These are phyloP conservation scores for Podospora didyma DNA, from an alignment of 495 filamentous ascomycete species.

Conservation along the genomic window DNA sequence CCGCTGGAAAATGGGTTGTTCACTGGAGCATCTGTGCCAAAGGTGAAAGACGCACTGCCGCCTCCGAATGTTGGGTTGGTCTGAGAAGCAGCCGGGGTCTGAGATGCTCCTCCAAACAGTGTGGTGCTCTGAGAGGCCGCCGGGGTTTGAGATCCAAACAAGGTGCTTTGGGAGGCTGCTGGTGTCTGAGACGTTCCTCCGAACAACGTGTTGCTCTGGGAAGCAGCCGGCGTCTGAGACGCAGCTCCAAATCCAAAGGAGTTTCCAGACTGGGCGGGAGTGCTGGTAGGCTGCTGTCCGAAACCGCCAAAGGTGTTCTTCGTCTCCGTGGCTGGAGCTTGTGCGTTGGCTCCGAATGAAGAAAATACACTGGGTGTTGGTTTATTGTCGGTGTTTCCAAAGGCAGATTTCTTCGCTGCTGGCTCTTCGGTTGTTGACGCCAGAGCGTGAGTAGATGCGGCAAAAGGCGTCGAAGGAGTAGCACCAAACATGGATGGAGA, in stretches of 20 bases:
- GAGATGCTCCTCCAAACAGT: conserved; percentile 13
- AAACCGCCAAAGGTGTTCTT: conserved; percentile 11
- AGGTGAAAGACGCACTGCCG: conserved; percentile 33
- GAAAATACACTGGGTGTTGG: conserved; percentile 14
- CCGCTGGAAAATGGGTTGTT: conserved; percentile 40
- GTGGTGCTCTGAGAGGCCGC: conserved; percentile 20
- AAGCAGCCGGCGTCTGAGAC: conserved; percentile 18
- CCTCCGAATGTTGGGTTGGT: conserved; percentile 18
- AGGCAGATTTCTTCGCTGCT: conserved; percentile 18
- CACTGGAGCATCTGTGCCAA: conserved; percentile 32
- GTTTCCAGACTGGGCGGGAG: conserved; percentile 11
- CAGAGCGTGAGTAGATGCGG: conserved; percentile 13
- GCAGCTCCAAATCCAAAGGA: conserved; percentile 23
- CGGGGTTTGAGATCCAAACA: conserved; percentile 18
- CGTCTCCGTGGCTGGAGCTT: conserved; percentile 10
- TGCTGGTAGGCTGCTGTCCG: conserved; percentile 10
- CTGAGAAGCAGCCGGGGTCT: conserved; percentile 16
- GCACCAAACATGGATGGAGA: conserved; percentile 25
- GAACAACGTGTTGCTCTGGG: conserved; percentile 16
- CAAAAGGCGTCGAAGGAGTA: conserved; percentile 23
- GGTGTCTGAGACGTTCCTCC: conserved; percentile 18
- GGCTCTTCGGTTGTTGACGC: conserved; percentile 16
- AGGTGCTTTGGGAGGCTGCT: conserved; percentile 16
- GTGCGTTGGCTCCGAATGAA: too few relatives aligned
- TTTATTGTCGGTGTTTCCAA: conserved; percentile 26